phyloP scores from a whole-genome alignment of 108 stramenopile genomes.

The Pseudonitzschia pungens region DNA sequence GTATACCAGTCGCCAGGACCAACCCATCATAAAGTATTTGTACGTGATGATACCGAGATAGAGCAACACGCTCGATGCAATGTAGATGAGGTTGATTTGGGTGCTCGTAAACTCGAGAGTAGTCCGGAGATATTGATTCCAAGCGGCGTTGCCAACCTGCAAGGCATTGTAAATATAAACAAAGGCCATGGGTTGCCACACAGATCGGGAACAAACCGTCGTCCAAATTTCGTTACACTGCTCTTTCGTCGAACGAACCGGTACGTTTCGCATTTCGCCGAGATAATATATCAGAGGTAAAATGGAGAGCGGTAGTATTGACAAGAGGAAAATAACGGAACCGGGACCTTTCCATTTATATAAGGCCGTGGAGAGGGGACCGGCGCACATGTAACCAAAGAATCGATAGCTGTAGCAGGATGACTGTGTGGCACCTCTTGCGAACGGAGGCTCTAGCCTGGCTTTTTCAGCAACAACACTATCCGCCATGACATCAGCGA shows the following conservation, averaged over 20 bases:
- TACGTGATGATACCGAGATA: slow-evolving; percentile 79
- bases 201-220: slow-evolving; percentile 79
- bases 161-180: slow-evolving; percentile 86
- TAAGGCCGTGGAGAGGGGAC: slow-evolving; percentile 62
- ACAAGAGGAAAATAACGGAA: slow-evolving; percentile 55
- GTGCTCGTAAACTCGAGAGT: slow-evolving; percentile 65
- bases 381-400: slow-evolving; percentile 77
- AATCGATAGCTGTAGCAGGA: slow-evolving; percentile 83
- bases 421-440: slow-evolving; percentile 71
- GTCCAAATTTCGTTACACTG: slow-evolving; percentile 84
- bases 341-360: slow-evolving; percentile 61
- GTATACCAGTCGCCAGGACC: slow-evolving; percentile 80
- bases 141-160: slow-evolving; percentile 83
- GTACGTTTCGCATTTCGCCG: slow-evolving; percentile 54
- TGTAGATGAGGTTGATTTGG: slow-evolving; percentile 73
- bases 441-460: slow-evolving; percentile 71
- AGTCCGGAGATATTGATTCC: slow-evolving; percentile 78
- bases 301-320: slow-evolving; percentile 60
- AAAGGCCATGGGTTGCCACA: slow-evolving; percentile 89
- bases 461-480: slow-evolving; percentile 86
- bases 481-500: slow-evolving; percentile 87
- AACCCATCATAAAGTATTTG: slow-evolving; percentile 81
- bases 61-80: slow-evolving; percentile 66
- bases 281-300: slow-evolving; percentile 60
- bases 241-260: slow-evolving; percentile 51